phyloP scores from a whole-genome alignment of 2,329 filamentous ascomycete genomes.

The Claviceps maximensis region DNA sequence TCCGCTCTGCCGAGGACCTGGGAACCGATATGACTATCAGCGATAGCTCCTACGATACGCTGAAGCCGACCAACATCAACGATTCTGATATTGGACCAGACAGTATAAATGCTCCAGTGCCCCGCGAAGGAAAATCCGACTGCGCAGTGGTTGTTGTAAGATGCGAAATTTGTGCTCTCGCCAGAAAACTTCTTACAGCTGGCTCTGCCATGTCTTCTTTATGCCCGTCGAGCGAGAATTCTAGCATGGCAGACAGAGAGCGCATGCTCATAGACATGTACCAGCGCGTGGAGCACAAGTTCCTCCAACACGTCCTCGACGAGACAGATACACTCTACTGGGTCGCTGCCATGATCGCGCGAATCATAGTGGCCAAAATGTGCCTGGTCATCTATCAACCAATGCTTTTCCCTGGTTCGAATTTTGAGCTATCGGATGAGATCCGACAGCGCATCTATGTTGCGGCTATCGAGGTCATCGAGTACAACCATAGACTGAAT shows the following conservation, averaged over 20 bases:
- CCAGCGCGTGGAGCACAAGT: conserved; percentile 39
- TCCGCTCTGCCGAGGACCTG: conserved; percentile 39
- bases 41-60: conserved; percentile 31
- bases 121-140: conserved; percentile 38
- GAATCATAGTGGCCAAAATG: conserved; percentile 65
- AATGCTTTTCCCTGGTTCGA: conserved; percentile 46
- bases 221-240: conserved; percentile 16
- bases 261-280: conserved; percentile 39
- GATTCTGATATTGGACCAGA: conserved; percentile 33
- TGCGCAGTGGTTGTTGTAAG: conserved; percentile 35
- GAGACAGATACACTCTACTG: conserved; percentile 44
- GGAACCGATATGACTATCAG: conserved; percentile 33
- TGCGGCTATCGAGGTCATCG: conserved; percentile 61
- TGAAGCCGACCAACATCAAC: conserved; percentile 36
- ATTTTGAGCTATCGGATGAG: conserved; percentile 43
- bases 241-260: conserved; percentile 24
- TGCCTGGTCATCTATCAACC: conserved; percentile 68
- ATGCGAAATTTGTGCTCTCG: conserved; percentile 35
- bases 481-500: conserved; percentile 52
- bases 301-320: conserved; percentile 38
- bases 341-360: conserved; percentile 53
- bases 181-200: conserved; percentile 21
- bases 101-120: conserved; percentile 31
- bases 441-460: conserved; percentile 57
- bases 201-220: conserved; percentile 21